Evolutionary conservation across 1,139 yeast genomes (phyloP).

Genomic region (Yamadazyma triangularis): DNA sequence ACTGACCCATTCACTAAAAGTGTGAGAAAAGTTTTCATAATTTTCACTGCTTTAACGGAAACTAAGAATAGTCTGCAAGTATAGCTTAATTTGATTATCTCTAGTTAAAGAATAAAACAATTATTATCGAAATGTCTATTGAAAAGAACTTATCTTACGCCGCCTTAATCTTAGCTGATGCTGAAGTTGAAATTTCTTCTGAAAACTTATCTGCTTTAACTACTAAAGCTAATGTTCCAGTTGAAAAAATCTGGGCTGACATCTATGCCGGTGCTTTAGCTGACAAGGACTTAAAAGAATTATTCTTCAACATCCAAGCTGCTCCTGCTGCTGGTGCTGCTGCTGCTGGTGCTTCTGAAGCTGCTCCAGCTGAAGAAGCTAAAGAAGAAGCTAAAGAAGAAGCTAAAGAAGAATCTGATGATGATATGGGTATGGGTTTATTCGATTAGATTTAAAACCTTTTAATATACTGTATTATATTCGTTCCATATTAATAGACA

Average conservation of each 20-base stretch:
- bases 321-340: slow-evolving; percentile 64
- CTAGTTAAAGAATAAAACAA: slow-evolving; percentile 30
- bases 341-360: slow-evolving; percentile 54
- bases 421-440: slow-evolving; percentile 78
- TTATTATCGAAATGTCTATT: slow-evolving; percentile 74
- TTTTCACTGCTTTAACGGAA: too few relatives aligned
- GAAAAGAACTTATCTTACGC: slow-evolving; percentile 87
- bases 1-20: too few relatives aligned
- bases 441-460: slow-evolving; percentile 51
- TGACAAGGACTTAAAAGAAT: slow-evolving; percentile 70
- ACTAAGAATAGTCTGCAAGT: slow-evolving; percentile 66
- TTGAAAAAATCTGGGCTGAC: slow-evolving; percentile 71
- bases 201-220: slow-evolving; percentile 72
- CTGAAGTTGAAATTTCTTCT: slow-evolving; percentile 73
- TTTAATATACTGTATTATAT: slow-evolving; percentile 3
- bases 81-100: slow-evolving; percentile 46
- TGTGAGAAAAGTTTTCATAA: too few relatives aligned
- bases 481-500: neutral
- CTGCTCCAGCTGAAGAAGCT: slow-evolving; percentile 54
- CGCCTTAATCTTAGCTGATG: slow-evolving; percentile 81
- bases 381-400: slow-evolving; percentile 54
- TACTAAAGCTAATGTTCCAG: slow-evolving; percentile 44
- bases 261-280: slow-evolving; percentile 78
- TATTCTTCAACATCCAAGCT: slow-evolving; percentile 73
- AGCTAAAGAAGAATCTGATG: slow-evolving; percentile 55